Base-by-base conservation (phyloP, 2,329 filamentous ascomycete species). In the Stemphylium vesicarium region DNA sequence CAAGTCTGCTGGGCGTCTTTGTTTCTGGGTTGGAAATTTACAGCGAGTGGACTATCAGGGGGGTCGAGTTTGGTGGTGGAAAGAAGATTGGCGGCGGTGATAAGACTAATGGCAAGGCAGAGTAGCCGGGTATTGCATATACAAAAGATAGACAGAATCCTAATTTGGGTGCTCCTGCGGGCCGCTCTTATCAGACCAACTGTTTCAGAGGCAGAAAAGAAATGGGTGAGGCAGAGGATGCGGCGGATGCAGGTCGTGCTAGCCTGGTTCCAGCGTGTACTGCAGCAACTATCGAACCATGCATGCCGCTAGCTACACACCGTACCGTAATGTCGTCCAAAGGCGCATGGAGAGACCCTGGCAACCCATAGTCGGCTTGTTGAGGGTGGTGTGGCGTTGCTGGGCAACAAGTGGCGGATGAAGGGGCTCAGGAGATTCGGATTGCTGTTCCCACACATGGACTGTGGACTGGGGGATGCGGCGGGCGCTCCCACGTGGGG, bases 1-100 rank as follows among this genome's bases (percentile, higher is more conserved):
- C 92, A 15, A 97, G 92, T 75, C 75, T 91, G 65, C 72, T 98
- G 39, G 95, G 92, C 64, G 88, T 96, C 8, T 99, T 99, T 78
- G 92, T 99, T 38, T 91, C 92, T 0, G 87, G 84, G 12, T 78
- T 99, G 40, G 95, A 99, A 78, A 88, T 89, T 13, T 85, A 96
- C 3, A 96, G 92, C 70, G 90, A 91, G 68, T 76, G 90, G 42
- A 91, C 97, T 62, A 90, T 96, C 45, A 82, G 86, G 9, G 94
- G 93, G 0, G 86, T 97, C 13, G 86, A 92, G 65, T 88, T 92
- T 46, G 81, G 69, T 10, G 68, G 72, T 11, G 68, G 72, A 41
- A 66, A 66, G 45, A 45, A 47, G 13, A 53, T 38, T 41, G 57
- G 50, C 13, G 57, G 50, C 12, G 53, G 42, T n/a, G 45, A 33